phyloP scores from a whole-genome alignment of 208 protist genomes.

The Acanthamoeba triangularis region DNA sequence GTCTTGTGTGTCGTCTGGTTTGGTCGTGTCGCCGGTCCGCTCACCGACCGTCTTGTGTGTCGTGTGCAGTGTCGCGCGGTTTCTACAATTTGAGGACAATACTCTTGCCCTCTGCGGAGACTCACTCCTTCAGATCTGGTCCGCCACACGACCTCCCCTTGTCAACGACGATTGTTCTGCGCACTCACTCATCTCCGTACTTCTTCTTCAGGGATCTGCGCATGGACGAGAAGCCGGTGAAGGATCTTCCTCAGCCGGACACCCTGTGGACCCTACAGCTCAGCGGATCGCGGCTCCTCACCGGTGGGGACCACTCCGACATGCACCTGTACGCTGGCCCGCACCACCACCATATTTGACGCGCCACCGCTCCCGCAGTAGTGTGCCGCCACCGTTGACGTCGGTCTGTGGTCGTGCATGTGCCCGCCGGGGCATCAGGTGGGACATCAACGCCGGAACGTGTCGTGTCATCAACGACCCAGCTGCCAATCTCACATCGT shows the following conservation, averaged over 20 bases:
- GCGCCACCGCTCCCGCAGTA: no score
- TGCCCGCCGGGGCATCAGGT: no score
- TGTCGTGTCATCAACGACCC: no score
- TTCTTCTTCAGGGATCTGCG: background rate
- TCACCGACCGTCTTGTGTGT: background rate
- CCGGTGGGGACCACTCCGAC: background rate
- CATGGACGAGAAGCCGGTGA: background rate
- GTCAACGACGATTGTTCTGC: no score
- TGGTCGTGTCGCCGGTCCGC: background rate
- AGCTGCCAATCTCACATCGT: no score
- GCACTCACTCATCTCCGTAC: background rate
- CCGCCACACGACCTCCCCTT: background rate
- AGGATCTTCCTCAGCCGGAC: background rate
- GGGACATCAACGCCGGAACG: no score
- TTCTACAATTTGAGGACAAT: background rate
- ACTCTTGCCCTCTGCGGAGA: background rate
- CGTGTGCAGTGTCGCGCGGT: background rate
- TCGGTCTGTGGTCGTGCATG: no score
- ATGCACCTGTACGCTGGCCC: background rate
- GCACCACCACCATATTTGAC: background rate
- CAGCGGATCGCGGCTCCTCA: background rate
- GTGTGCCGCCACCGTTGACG: no score
- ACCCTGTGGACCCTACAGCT: background rate
- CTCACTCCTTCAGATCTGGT: background rate
- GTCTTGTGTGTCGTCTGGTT: background rate